phyloP scores from a whole-genome alignment of 768 basidiomycete species.

The Hemileccinum impolitum region DNA sequence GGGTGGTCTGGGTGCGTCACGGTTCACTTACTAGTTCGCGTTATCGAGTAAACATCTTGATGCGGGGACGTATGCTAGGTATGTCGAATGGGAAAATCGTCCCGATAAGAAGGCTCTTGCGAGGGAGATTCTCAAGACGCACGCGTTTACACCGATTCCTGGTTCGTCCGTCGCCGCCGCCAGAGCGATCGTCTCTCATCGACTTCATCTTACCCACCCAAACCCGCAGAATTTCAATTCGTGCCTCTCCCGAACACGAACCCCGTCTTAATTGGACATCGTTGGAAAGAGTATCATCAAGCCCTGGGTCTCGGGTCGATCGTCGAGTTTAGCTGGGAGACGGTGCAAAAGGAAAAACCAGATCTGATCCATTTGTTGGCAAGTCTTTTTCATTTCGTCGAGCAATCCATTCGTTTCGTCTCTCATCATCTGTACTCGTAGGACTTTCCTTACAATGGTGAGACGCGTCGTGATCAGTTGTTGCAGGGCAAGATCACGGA shows the following conservation, averaged over 20 bases:
- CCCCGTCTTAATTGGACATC: conserved; percentile 45
- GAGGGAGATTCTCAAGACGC: conserved; percentile 8
- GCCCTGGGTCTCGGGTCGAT: conserved; percentile 44
- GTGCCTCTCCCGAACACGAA: conserved; percentile 49
- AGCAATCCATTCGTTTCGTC: background rate
- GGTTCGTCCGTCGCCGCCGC: background rate
- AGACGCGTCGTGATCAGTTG: conserved; percentile 43
- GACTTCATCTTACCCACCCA: background rate
- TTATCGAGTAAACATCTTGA: no score
- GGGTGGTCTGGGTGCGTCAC: conserved; percentile 15
- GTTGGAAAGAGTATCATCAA: conserved; percentile 54
- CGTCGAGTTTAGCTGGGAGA: conserved; percentile 50
- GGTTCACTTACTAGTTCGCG: no score
- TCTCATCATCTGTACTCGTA: no score
- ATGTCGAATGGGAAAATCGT: conserved; percentile 16
- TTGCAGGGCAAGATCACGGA: conserved; percentile 45
- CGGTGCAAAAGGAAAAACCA: conserved; percentile 49
- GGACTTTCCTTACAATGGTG: conserved; percentile 57
- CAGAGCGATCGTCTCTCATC: background rate
- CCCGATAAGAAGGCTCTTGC: conserved; percentile 11
- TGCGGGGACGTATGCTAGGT: background rate
- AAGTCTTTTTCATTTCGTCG: background rate
- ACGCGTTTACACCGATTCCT: conserved; percentile 12
- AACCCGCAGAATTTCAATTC: conserved; percentile 42
- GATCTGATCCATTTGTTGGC: conserved; percentile 46